Conservation (phyloP, 2,329 filamentous ascomycete species). For the Chaetomium globosum region DNA sequence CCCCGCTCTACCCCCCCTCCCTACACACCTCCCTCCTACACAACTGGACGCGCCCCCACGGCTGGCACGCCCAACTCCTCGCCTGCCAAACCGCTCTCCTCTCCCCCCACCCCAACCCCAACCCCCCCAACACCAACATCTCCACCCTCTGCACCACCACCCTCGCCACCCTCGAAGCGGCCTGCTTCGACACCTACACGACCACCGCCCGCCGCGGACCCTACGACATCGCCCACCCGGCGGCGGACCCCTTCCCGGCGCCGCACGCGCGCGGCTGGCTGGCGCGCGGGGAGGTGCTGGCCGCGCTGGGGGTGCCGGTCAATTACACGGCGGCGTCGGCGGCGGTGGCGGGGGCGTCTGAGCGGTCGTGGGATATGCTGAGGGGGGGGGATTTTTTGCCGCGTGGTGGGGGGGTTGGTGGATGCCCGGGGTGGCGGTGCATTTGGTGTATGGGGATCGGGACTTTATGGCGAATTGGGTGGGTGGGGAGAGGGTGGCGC, state of each 20-base stretch:
- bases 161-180: not conserved
- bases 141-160: not conserved
- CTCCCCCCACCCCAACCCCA: not conserved
- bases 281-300: not conserved
- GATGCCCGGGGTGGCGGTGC: not conserved
- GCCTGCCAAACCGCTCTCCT: not conserved
- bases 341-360: not conserved
- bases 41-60: conserved; percentile 10
- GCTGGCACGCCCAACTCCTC: conserved; percentile 3
- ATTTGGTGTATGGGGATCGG: conserved; percentile 13
- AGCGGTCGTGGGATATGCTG: not conserved
- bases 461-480: conserved; percentile 9
- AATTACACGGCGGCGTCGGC: conserved; percentile 6
- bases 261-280: conserved; percentile 10
- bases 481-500: not conserved
- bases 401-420: not conserved
- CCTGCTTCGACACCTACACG: not conserved
- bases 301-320: conserved; percentile 16
- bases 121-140: conserved; percentile 3
- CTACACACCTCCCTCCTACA: conserved; percentile 8
- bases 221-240: conserved; percentile 12
- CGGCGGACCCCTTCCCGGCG: conserved; percentile 8
- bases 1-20: conserved; percentile 10
- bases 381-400: not conserved
- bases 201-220: not conserved